Percentiles rank a stretch among this genome's conserved stretches.
phyloP scores from a whole-genome alignment of 495 filamentous ascomycete species.

The Neurospora discreta region DNA sequence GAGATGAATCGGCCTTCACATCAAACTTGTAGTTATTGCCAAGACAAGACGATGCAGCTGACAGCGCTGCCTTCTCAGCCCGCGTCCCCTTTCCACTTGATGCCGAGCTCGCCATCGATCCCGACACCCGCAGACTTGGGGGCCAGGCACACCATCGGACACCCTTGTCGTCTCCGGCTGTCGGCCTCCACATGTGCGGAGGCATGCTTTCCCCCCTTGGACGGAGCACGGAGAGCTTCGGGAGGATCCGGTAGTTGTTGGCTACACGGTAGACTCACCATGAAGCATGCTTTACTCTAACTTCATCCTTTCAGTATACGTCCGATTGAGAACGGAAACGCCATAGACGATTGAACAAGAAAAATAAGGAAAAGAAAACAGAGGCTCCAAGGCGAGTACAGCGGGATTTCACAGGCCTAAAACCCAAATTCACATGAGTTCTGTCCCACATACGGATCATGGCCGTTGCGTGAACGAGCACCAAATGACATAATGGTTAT shows the following conservation, averaged over 20 bases:
- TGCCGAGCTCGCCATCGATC: not conserved
- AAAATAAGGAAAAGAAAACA: too few species aligned
- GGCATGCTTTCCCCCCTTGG: not conserved
- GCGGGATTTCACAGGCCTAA: too few species aligned
- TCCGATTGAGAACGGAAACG: not conserved
- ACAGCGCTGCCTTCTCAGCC: not conserved
- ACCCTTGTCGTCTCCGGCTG: not conserved
- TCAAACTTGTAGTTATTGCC: not conserved
- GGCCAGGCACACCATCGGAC: not conserved
- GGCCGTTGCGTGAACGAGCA: slow-evolving; percentile 14
- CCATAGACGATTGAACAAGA: not conserved
- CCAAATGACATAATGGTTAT: slow-evolving; percentile 24
- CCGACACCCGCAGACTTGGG: not conserved
- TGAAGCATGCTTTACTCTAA: not conserved
- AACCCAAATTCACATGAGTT: too few species aligned
- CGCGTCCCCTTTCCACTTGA: not conserved
- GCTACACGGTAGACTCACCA: not conserved
- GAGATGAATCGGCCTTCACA: not conserved
- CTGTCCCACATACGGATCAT: not conserved
- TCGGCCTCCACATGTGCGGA: not conserved
- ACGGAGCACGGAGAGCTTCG: not conserved
- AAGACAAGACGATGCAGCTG: not conserved
- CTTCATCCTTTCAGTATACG: not conserved
- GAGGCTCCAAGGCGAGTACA: too few species aligned
- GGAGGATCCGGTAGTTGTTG: not conserved